Conservation (phyloP, 306 rosid genomes). For the Canavalia gladiata region DNA sequence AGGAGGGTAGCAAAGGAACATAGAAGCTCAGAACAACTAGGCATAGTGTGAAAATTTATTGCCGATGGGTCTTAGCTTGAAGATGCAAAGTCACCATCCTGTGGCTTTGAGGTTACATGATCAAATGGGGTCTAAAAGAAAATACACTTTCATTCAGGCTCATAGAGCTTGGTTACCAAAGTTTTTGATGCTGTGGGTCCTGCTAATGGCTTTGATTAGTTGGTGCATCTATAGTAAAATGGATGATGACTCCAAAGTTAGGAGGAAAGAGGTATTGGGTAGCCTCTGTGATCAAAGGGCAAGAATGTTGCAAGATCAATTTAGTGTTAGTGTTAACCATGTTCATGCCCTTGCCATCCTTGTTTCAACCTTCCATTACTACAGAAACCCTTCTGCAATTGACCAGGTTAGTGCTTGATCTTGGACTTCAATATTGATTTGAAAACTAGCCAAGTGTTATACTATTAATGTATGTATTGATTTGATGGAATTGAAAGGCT, state of each 20-base stretch:
- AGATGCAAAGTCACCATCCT: conserved; percentile 66
- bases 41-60: conserved; percentile 42
- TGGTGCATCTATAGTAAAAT: conserved; percentile 61
- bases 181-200: conserved; percentile 66
- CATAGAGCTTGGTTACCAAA: conserved; percentile 82
- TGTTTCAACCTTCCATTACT: conserved; percentile 91
- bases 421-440: conserved; percentile 16
- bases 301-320: conserved; percentile 94
- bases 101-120: conserved; percentile 78
- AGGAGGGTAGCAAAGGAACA: conserved; percentile 46
- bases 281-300: conserved; percentile 95
- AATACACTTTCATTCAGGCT: conserved; percentile 78
- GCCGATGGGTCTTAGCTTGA: conserved; percentile 62
- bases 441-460: neutral
- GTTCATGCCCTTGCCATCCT: conserved; percentile 93
- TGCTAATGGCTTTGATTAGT: conserved; percentile 64
- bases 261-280: conserved; percentile 76
- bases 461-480: too few species aligned
- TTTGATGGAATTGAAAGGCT: conserved; percentile 8
- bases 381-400: conserved; percentile 83
- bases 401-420: conserved; percentile 76
- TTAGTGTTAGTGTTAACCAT: conserved; percentile 89
- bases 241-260: conserved; percentile 81
- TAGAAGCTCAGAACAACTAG: conserved; percentile 43
- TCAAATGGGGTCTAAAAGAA: conserved; percentile 76